Evolutionary conservation across 768 basidiomycete species (phyloP).

Genomic region (Tricholoma flavovirens): DNA sequence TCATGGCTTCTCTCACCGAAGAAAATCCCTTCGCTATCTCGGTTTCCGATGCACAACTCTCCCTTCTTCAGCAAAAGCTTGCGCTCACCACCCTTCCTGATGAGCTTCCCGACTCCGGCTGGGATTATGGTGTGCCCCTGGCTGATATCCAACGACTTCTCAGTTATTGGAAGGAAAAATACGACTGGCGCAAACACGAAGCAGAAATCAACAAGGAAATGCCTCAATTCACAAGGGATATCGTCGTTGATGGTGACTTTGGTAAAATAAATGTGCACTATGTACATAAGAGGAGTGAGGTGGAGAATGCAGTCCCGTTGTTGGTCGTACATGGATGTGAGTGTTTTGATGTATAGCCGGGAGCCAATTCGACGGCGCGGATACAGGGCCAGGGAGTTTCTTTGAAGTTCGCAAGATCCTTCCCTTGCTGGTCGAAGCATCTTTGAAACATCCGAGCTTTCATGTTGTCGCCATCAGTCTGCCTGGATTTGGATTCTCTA

Average conservation of each 20-base stretch:
- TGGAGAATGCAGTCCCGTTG: constrained; percentile 40
- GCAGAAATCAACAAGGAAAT: constrained; percentile 39
- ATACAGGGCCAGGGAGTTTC: constrained; percentile 33
- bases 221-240: constrained; percentile 47
- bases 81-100: constrained; percentile 46
- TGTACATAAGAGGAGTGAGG: constrained; percentile 40
- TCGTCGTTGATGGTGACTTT: constrained; percentile 35
- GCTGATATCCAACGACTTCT: constrained; percentile 33
- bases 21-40: constrained; percentile 38
- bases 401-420: constrained; percentile 54
- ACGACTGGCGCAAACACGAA: constrained; percentile 47
- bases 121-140: constrained; percentile 47
- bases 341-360: background rate
- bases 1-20: too few relatives aligned
- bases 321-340: constrained; percentile 53
- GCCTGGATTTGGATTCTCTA: constrained; percentile 60
- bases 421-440: constrained; percentile 40
- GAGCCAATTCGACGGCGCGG: background rate
- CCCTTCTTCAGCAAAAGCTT: constrained; percentile 40
- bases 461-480: constrained; percentile 58
- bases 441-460: constrained; percentile 47
- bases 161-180: constrained; percentile 39
- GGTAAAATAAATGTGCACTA: constrained; percentile 47
- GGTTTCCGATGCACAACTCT: constrained; percentile 38
- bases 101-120: constrained; percentile 44